Conservation (phyloP, 306 rosid genomes). For the Quercus alba region DNA sequence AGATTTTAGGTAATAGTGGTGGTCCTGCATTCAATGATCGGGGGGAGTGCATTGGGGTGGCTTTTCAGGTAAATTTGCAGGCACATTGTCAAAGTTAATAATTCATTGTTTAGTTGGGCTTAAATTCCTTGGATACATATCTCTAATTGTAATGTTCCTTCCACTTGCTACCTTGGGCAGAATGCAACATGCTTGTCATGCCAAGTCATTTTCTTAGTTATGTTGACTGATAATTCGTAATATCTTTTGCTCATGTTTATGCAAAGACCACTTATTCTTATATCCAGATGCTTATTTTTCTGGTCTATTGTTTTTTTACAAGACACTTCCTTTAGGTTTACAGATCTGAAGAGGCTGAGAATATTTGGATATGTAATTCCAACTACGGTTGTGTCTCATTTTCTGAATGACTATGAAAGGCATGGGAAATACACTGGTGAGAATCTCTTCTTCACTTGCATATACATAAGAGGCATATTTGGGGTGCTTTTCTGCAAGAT, state of each 20-base stretch:
- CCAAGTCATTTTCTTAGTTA: conserved; percentile 2
- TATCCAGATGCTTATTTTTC: background rate
- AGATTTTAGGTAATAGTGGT: conserved; percentile 95
- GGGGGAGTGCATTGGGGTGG: conserved; percentile 99
- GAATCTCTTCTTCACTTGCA: conserved; percentile 28
- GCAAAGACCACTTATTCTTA: conserved; percentile 5
- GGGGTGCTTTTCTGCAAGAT: conserved; percentile 10
- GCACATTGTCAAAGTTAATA: conserved; percentile 21
- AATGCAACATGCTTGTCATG: conserved; percentile 5
- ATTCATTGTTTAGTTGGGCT: conserved; percentile 10
- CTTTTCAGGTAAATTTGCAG: conserved; percentile 90
- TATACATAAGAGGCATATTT: conserved; percentile 3
- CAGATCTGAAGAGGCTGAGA: conserved; percentile 98
- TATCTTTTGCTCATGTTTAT: conserved; percentile 9
- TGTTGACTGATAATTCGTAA: conserved; percentile 8
- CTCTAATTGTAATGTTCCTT: background rate
- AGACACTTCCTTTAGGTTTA: conserved; percentile 76
- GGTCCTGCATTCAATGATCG: conserved; percentile 97
- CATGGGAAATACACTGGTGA: conserved; percentile 90
- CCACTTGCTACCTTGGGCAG: conserved; percentile 8
- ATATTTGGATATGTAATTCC: conserved; percentile 98
- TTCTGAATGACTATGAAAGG: conserved; percentile 83
- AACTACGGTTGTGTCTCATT: conserved; percentile 91
- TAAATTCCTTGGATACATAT: background rate
- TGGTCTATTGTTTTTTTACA: conserved; percentile 38